Conservation (phyloP, 2,329 filamentous ascomycete species). For the Cephalotrichum gorgonifer region DNA sequence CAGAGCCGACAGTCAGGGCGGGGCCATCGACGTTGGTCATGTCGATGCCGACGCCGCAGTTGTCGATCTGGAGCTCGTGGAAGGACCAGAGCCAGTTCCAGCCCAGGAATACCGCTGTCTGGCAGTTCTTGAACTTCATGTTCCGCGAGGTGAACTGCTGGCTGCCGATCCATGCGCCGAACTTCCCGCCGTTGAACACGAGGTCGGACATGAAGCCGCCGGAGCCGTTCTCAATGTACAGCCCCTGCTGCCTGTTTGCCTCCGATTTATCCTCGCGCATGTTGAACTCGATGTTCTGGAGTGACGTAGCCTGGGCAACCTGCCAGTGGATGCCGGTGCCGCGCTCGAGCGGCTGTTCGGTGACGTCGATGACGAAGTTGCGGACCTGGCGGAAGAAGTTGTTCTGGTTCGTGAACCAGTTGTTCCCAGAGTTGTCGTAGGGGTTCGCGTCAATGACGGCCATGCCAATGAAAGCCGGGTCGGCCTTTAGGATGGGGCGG, state of each 20-base stretch:
- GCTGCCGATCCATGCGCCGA: conserved; percentile 70
- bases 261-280: conserved; percentile 58
- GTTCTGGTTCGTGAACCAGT: conserved; percentile 73
- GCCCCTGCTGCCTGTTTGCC: conserved; percentile 61
- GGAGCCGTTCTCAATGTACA: conserved; percentile 79
- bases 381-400: conserved; percentile 79
- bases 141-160: conserved; percentile 85
- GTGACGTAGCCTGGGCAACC: conserved; percentile 70
- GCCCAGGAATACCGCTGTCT: conserved; percentile 79
- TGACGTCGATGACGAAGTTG: conserved; percentile 73
- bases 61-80: conserved; percentile 55
- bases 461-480: conserved; percentile 69
- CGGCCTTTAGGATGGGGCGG: conserved; percentile 40
- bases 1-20: conserved; percentile 73
- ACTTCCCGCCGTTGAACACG: conserved; percentile 70
- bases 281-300: conserved; percentile 75
- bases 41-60: conserved; percentile 66
- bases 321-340: conserved; percentile 77
- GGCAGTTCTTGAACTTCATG: conserved; percentile 69
- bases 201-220: conserved; percentile 79
- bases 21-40: conserved; percentile 53
- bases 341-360: conserved; percentile 44
- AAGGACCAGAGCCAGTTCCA: conserved; percentile 88
- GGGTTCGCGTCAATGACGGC: conserved; percentile 84
- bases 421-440: conserved; percentile 57